Base-by-base conservation (phyloP, 2,329 filamentous ascomycete species). In the Fusarium oxysporum region DNA sequence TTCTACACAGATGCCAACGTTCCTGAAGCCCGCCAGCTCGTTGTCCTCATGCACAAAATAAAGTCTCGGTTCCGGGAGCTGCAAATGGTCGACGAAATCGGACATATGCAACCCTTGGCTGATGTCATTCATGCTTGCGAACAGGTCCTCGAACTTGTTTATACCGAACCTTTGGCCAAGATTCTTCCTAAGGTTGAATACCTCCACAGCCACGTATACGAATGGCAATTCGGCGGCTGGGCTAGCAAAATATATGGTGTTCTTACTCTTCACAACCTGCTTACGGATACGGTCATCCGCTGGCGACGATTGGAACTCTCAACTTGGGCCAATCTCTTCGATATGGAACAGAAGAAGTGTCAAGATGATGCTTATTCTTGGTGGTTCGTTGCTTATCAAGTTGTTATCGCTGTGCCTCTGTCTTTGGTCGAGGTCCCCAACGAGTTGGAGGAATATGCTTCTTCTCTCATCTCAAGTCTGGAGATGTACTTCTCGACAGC, bases 311-410 rank as follows among this genome's bases (percentile, higher is more conserved):
- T 99, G 37, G 96, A 99, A 79, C 86, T 99, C 32, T 92, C 93
- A 1, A 98, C 96, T 1, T 99, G 96, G 96, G 91, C 93, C 40
- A 93, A 92, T 45, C 83, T 99, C 6, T 92, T 99, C 68, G 94
- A 97, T 74, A 90, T 93, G 80, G 96, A 99, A 81, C 87, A 91
- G 41, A 87, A 89, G 59, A 94, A 92, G 76, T 95, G 92, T 76
- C 86, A 91, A 28, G 89, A 93, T 54, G 92, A 94, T 78, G 95
- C 96, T 5, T 92, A 91, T 76, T 92, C 92, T 21, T 99, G 96
- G 96, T 99, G 95, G 92, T 99, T 98, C 77, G 88, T 98, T 67
- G 95, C 96, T 2, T 99, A 98, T 78, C 94, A 98, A 81, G 94
- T 92, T 8, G 90, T 97, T 45, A 88, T 99, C 74, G 92, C 91